Conservation (phyloP, 441 rosid species). For the Viola pubescens region DNA sequence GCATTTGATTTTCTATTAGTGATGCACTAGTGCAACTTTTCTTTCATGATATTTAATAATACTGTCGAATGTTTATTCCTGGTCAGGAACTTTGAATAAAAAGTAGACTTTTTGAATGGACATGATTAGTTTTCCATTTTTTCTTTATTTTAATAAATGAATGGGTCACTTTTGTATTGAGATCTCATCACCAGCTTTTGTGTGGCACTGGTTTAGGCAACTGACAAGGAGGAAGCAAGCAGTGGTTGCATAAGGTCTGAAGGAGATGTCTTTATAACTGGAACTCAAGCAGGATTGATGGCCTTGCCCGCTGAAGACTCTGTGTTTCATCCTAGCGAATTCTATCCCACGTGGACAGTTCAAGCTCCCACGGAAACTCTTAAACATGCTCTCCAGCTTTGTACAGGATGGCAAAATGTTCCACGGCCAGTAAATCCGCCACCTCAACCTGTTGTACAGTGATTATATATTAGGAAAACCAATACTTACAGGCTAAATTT, state of each 20-base stretch:
- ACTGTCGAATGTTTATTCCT: background rate
- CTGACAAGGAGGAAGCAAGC: constrained; percentile 47
- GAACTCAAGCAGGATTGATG: constrained; percentile 53
- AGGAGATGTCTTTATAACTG: constrained; percentile 58
- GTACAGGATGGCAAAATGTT: constrained; percentile 61
- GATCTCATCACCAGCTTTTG: background rate
- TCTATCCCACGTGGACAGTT: constrained; percentile 65
- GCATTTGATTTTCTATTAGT: background rate
- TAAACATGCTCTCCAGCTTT: constrained; percentile 55
- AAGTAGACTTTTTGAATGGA: background rate
- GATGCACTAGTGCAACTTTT: background rate
- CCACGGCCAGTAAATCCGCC: constrained; percentile 45
- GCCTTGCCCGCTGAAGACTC: constrained; percentile 19
- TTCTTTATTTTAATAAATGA: too few species aligned
- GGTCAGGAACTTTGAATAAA: background rate
- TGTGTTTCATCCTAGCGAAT: constrained; percentile 60
- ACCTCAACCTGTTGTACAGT: constrained; percentile 9
- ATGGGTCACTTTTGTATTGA: background rate
- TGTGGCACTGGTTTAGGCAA: constrained; percentile 44
- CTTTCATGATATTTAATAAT: background rate
- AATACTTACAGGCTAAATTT: background rate
- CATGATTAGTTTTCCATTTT: background rate
- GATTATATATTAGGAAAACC: background rate
- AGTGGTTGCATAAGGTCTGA: constrained; percentile 62
- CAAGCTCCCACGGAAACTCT: constrained; percentile 55